A percentile compares a stretch with the other conserved stretches of the same genome.
Evolutionary conservation across 2,329 filamentous ascomycete species (phyloP).

Genomic region (Clarireedia hainanense): DNA sequence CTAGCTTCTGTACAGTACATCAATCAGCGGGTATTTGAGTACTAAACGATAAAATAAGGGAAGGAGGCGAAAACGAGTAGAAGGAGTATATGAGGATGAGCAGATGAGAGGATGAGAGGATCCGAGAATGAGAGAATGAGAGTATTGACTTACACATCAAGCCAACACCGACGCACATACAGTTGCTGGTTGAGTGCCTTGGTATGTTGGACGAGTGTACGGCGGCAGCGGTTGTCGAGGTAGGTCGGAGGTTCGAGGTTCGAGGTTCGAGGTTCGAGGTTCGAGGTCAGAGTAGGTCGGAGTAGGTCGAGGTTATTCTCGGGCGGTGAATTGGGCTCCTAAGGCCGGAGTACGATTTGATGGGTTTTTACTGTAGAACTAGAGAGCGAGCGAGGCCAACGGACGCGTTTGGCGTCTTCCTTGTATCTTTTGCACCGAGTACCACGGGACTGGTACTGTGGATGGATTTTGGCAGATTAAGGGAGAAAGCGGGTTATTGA

Average conservation of each 20-base stretch:
- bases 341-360: constrained; percentile 4
- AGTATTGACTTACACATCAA: neutral
- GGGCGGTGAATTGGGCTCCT: constrained; percentile 9
- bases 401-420: constrained; percentile 7
- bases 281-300: neutral
- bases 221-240: constrained; percentile 6
- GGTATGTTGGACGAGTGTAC: neutral
- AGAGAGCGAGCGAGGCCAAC: neutral
- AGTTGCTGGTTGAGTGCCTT: neutral
- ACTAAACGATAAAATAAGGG: neutral
- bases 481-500: too few relatives aligned
- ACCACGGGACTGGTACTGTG: neutral
- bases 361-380: neutral
- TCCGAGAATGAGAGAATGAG: neutral
- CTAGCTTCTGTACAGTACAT: neutral
- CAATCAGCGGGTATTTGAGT: neutral
- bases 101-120: too few relatives aligned
- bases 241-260: neutral
- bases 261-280: too few relatives aligned
- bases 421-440: neutral
- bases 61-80: neutral
- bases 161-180: neutral
- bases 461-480: too few relatives aligned
- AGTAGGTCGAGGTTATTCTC: neutral
- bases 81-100: neutral